Percentiles rank a stretch among this genome's conserved stretches.
These are phyloP conservation scores for Cordia subcordata DNA, from an alignment of 257 asterid genomes.

Conservation along the genomic window DNA sequence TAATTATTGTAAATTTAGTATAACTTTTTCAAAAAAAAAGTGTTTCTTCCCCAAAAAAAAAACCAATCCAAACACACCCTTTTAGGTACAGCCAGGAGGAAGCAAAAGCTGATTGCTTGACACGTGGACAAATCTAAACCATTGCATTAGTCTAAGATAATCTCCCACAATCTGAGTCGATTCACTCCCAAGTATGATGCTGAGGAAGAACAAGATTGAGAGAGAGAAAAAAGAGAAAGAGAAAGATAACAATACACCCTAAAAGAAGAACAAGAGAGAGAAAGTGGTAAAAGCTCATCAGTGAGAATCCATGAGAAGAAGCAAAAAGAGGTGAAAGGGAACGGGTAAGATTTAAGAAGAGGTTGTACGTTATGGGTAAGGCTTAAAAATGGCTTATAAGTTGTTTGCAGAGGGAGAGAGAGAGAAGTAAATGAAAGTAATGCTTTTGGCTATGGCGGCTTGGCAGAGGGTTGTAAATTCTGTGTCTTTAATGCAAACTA, in stretches of 20 bases:
- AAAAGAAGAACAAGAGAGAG: constrained; percentile 3
- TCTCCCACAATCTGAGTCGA: constrained; percentile 21
- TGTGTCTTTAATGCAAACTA: constrained; percentile 43
- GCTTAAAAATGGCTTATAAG: too few species aligned
- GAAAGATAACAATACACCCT: too few species aligned
- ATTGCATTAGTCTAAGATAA: constrained; percentile 31
- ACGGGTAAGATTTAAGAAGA: background rate
- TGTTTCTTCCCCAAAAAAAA: too few species aligned
- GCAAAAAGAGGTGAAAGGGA: background rate
- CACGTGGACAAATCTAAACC: constrained; percentile 39
- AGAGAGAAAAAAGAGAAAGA: too few species aligned
- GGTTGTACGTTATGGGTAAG: background rate
- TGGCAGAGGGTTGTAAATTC: constrained; percentile 87
- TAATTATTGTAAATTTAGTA: too few species aligned
- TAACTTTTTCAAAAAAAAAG: too few species aligned
- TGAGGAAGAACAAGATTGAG: constrained; percentile 20
- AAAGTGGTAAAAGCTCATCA: background rate
- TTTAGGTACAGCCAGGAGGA: constrained; percentile 54
- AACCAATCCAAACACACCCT: too few species aligned
- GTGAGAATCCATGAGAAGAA: background rate
- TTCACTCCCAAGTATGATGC: background rate
- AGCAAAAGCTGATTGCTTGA: constrained; percentile 36
- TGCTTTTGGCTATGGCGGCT: constrained; percentile 82
- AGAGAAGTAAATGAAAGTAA: constrained; percentile 10
- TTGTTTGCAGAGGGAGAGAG: too few species aligned